A percentile compares a stretch with the other conserved stretches of the same genome.
Evolutionary conservation across 208 protist genomes (phyloP).

Genomic region (Leishmania major): DNA sequence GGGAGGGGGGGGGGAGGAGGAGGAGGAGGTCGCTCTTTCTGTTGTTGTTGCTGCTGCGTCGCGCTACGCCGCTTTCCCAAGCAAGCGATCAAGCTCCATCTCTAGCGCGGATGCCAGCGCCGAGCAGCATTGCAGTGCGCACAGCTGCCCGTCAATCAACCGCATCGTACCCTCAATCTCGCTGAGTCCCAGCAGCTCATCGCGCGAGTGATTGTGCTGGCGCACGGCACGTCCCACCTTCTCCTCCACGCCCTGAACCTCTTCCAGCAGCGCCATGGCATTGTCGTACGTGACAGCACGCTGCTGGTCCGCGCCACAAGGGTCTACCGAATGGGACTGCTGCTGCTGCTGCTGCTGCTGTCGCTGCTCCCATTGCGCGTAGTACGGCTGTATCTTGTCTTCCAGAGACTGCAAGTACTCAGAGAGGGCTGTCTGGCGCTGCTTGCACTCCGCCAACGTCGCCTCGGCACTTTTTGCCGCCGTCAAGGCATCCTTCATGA

Average conservation of each 20-base stretch:
- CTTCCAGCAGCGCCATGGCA: slow-evolving; percentile 70
- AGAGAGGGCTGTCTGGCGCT: slow-evolving; percentile 52
- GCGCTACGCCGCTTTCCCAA: slow-evolving; percentile 40
- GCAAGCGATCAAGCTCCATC: slow-evolving; percentile 56
- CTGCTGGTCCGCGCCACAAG: slow-evolving; percentile 37
- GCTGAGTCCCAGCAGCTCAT: slow-evolving; percentile 35
- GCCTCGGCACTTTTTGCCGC: slow-evolving; percentile 53
- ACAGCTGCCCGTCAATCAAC: slow-evolving; percentile 66
- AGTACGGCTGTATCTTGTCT: slow-evolving; percentile 67
- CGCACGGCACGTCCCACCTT: slow-evolving; percentile 47
- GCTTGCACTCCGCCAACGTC: slow-evolving; percentile 48
- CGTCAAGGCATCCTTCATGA: slow-evolving; percentile 54
- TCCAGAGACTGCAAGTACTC: slow-evolving; percentile 64
- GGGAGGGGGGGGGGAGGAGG: too few species aligned
- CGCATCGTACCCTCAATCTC: slow-evolving; percentile 59
- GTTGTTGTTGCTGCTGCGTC: not conserved
- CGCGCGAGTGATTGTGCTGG: slow-evolving; percentile 60
- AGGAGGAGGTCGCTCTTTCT: too few species aligned
- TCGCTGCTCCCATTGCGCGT: slow-evolving; percentile 35
- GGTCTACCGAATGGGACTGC: slow-evolving; percentile 1
- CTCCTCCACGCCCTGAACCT: slow-evolving; percentile 63
- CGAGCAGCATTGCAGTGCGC: slow-evolving; percentile 57
- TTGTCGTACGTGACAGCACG: slow-evolving; percentile 51
- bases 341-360: slow-evolving; percentile 30
- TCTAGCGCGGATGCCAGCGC: slow-evolving; percentile 56